Evolutionary conservation across 176 grass and related monocot genomes (phyloP).

Genomic region (Phragmites australis): DNA sequence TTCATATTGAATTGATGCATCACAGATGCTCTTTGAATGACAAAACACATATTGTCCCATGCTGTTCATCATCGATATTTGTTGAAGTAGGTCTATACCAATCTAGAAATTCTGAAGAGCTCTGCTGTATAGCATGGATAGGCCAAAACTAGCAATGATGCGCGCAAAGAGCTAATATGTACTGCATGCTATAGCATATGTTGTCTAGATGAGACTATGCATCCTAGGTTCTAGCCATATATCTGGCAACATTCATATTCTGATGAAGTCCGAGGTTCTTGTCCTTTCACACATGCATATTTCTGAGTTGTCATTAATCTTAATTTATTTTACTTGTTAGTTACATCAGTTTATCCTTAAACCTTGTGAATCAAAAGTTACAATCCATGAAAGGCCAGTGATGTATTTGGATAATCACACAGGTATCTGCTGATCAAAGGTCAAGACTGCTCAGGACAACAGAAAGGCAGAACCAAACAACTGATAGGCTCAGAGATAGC

Average conservation of each 20-base stretch:
- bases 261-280: not conserved
- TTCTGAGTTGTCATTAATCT: not conserved
- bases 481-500: slow-evolving; percentile 72
- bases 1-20: not conserved
- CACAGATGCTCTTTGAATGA: not conserved
- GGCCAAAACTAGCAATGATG: not conserved
- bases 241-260: slow-evolving; percentile 20
- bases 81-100: not conserved
- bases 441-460: slow-evolving; percentile 75
- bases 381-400: not conserved
- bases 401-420: slow-evolving; percentile 18
- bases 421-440: slow-evolving; percentile 78
- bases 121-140: slow-evolving; percentile 8
- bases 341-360: not conserved
- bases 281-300: not conserved
- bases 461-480: slow-evolving; percentile 67
- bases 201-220: not conserved
- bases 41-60: not conserved
- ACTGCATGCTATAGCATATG: not conserved
- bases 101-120: slow-evolving; percentile 2
- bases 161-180: not conserved
- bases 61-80: not conserved
- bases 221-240: slow-evolving; percentile 4
- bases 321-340: slow-evolving; percentile 35
- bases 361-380: not conserved